Base-by-base conservation (phyloP, 2,329 filamentous ascomycete species). In the Cyphellophora attinorum region DNA sequence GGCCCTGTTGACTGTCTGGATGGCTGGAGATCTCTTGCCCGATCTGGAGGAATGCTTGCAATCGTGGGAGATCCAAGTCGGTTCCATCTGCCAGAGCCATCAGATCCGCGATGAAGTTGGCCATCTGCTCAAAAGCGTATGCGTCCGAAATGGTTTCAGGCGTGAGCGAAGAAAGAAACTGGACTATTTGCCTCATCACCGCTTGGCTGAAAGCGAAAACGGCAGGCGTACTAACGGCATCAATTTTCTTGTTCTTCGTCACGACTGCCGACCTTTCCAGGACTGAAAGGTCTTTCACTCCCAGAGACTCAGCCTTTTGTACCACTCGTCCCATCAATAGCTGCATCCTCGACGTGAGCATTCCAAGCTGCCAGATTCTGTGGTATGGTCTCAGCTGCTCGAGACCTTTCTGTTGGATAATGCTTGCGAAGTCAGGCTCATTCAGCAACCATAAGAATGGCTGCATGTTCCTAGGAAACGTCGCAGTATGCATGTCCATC, bases 1-100 rank as follows among this genome's bases (percentile, higher is more conserved):
- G 18, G n/a, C 15, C 15, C 5, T 13, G 18, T 13, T 11, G 27
- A 29, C 3, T 29, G 27, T 5, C n/a, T 14, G 11, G 15, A 25
- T 44, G 65, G 48, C 41, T 52, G 49, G 37, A 50, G 13, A 61
- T 42, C 19, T 51, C 48, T 17, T 50, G 49, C 11, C 59, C 61
- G 31, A 62, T 51, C 34, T 62, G 56, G 11, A 76, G 56, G 42
- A 73, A 72, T 2, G 68, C 66, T 41, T 73, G 67, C 41, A 75
- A 72, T 6, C 62, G 56, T 6, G 67, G 68, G 29, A 70, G 63
- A 38, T 76, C 66, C 28, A 76, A 60, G 15, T 57, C 53, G 4
- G 48, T 48, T 6, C 53, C 51, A 31, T 59, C 49, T 11, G 62
- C 57, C 19, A 70, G 50, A 27, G 51, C 42, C 27, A 68, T 56